Percentiles rank a stretch among this genome's conserved stretches.
These are phyloP conservation scores for Wickerhamomyces sp. DNA, from an alignment of 1,139 yeast genomes.

Conservation along the genomic window DNA sequence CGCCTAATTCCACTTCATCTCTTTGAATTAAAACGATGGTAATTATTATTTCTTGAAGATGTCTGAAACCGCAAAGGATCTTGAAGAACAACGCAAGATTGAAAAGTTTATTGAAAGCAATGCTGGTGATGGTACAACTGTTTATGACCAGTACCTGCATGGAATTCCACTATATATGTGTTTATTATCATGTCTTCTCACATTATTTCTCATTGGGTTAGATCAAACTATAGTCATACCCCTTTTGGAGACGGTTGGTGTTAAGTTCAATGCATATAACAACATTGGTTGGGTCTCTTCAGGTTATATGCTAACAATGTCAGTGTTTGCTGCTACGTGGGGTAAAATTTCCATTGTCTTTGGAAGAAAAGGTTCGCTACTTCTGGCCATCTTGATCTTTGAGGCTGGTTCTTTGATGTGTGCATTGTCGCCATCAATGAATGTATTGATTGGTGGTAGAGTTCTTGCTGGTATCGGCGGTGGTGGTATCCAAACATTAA, in stretches of 20 bases:
- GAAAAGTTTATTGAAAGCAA: conserved; percentile 25
- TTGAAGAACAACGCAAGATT: background rate
- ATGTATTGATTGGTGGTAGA: conserved; percentile 64
- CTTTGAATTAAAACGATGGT: no score
- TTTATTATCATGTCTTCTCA: conserved; percentile 40
- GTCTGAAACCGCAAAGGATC: background rate
- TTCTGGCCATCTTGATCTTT: conserved; percentile 49
- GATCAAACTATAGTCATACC: conserved; percentile 68
- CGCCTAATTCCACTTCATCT: no score
- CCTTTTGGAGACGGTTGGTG: conserved; percentile 50
- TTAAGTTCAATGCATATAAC: conserved; percentile 47
- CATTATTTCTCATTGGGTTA: conserved; percentile 58
- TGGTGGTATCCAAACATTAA: conserved; percentile 61
- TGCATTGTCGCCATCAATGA: conserved; percentile 54
- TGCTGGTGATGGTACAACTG: conserved; percentile 56
- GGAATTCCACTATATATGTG: conserved; percentile 42
- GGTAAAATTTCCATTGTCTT: conserved; percentile 58
- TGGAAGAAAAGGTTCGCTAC: conserved; percentile 53
- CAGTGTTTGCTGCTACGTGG: conserved; percentile 54
- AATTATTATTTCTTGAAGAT: background rate
- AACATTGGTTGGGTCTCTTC: conserved; percentile 59
- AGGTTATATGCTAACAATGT: conserved; percentile 57
- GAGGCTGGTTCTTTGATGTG: conserved; percentile 60
- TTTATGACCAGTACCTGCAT: conserved; percentile 43
- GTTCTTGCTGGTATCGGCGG: conserved; percentile 73